Percentiles rank a stretch among this genome's conserved stretches.
These are phyloP conservation scores for Phialophora expanda DNA, from an alignment of 2,329 filamentous ascomycete species.

Conservation along the genomic window DNA sequence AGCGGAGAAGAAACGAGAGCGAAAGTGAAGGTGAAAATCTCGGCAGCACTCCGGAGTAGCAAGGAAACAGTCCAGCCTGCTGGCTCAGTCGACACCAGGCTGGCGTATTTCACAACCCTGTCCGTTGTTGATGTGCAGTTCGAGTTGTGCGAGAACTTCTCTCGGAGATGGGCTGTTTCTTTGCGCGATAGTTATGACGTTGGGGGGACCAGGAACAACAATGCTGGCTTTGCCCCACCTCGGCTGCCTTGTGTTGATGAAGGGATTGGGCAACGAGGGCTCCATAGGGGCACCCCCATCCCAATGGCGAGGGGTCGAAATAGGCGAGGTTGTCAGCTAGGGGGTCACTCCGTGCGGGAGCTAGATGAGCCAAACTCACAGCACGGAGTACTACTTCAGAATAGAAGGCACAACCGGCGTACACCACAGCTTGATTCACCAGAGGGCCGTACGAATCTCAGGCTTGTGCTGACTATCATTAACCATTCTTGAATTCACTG, in stretches of 20 bases:
- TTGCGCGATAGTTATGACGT: conserved; percentile 6
- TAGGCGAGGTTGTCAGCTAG: background rate
- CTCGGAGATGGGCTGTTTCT: background rate
- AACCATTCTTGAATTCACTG: background rate
- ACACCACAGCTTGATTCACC: background rate
- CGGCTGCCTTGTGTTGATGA: background rate
- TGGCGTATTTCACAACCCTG: background rate
- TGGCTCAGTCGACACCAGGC: background rate
- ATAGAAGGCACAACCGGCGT: background rate
- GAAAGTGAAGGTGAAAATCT: background rate
- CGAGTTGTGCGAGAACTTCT: background rate
- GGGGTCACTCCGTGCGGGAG: background rate
- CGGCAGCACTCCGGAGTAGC: background rate
- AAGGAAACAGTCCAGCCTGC: background rate
- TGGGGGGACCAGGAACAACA: conserved; percentile 7
- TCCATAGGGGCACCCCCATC: background rate
- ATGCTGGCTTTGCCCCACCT: background rate
- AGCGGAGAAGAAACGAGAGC: background rate
- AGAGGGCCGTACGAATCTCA: background rate
- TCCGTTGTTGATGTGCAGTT: background rate
- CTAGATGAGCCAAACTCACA: background rate
- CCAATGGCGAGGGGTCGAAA: background rate
- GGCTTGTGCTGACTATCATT: background rate
- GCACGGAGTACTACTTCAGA: background rate
- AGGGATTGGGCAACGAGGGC: background rate